phyloP scores from a whole-genome alignment of 495 filamentous ascomycete genomes.

The Aspergillus biplanus region DNA sequence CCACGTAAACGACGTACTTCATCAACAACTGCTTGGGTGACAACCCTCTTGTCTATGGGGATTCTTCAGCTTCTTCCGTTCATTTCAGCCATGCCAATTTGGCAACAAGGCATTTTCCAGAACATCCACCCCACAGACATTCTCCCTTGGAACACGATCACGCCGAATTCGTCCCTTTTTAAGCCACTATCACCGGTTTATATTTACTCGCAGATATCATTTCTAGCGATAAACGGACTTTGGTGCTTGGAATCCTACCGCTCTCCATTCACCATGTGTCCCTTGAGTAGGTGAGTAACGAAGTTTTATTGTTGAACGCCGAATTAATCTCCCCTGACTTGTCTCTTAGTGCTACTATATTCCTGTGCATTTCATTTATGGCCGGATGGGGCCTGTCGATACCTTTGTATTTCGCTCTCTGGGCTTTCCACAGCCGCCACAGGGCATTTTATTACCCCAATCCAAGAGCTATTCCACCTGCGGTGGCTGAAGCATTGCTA shows the following conservation, averaged over 20 bases:
- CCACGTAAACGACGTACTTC: conserved; percentile 4
- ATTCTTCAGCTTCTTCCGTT: conserved; percentile 10
- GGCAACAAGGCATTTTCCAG: background rate
- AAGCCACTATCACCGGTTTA: conserved; percentile 9
- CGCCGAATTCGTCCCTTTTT: background rate
- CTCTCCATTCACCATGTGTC: conserved; percentile 9
- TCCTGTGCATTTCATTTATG: conserved; percentile 15
- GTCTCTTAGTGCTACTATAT: conserved; percentile 17
- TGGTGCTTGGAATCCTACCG: conserved; percentile 30
- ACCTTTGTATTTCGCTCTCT: conserved; percentile 24
- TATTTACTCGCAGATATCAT: background rate
- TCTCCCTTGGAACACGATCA: background rate
- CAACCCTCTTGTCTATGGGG: conserved; percentile 11
- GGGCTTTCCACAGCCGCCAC: conserved; percentile 12
- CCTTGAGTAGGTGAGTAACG: conserved; percentile 20
- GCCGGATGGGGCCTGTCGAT: conserved; percentile 17
- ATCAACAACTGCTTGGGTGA: conserved; percentile 14
- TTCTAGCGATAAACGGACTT: conserved; percentile 16
- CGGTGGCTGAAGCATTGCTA: conserved; percentile 7
- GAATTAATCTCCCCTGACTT: background rate
- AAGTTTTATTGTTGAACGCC: background rate
- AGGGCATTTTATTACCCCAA: conserved; percentile 26
- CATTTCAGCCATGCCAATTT: background rate
- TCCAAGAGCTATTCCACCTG: conserved; percentile 20
- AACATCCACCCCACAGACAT: background rate